phyloP scores from a whole-genome alignment of 768 basidiomycete genomes.

The Naematelia aurantialba region DNA sequence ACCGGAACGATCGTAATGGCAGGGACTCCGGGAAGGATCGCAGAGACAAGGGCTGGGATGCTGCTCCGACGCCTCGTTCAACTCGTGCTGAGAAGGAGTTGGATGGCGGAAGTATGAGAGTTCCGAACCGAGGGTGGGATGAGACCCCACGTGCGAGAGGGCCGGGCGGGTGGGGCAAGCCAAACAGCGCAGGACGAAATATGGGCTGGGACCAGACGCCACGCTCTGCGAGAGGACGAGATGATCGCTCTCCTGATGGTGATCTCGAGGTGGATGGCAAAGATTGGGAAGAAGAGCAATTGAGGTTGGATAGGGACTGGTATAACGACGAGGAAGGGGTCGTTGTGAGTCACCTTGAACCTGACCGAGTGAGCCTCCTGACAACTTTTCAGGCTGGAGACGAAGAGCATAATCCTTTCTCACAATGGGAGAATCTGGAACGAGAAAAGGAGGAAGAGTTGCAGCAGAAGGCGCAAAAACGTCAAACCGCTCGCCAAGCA shows the following conservation, averaged over 20 bases:
- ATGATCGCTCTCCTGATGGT: conserved; percentile 22
- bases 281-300: conserved; percentile 98
- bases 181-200: conserved; percentile 50
- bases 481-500: conserved; percentile 88
- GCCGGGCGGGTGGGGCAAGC: conserved; percentile 63
- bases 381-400: conserved; percentile 57
- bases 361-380: neutral
- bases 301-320: conserved; percentile 90
- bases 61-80: conserved; percentile 46
- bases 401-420: conserved; percentile 85
- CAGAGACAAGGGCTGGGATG: conserved; percentile 43
- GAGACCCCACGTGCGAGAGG: conserved; percentile 74
- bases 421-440: conserved; percentile 82
- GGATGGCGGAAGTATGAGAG: conserved; percentile 68
- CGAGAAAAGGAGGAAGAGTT: conserved; percentile 49
- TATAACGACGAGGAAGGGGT: conserved; percentile 87
- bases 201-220: conserved; percentile 49
- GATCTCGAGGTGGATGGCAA: conserved; percentile 60
- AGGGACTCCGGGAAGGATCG: conserved; percentile 53
- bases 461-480: conserved; percentile 56
- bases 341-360: conserved; percentile 54
- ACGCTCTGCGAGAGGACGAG: conserved; percentile 17
- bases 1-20: conserved; percentile 52
- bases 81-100: conserved; percentile 27
- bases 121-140: conserved; percentile 91